Evolutionary conservation across 73 alveolate species (phyloP), one percentile per base, ranked within the genome.

Genomic region (Paramecium caudatum): DNA sequence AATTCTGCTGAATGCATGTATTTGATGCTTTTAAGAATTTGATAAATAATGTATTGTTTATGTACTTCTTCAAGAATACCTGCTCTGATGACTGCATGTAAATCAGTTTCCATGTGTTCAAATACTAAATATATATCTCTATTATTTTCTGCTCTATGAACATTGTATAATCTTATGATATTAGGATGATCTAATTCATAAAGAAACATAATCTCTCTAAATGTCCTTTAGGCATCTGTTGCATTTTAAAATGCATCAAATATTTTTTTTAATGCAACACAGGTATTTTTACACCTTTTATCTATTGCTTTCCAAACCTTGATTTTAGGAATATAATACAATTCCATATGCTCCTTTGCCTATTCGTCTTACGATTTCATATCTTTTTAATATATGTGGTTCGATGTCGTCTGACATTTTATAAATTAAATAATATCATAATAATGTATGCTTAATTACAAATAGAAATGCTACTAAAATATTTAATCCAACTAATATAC

Each of bases 331-430:
- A 50, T 84, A 49, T 85, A 30, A 15, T 74, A 74, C 93, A 17
- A 96, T 91, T 33, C 99, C 99, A 92, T 96, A 96, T 16, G 99
- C 98, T 3, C 99, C 99, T 82, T 94, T 88, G 0, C 99, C 99
- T 62, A 95, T 70, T 91, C 65, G 47, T 30, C 90, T 84, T 33
- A 91, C 70, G 25, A 91, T 84, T 45, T 91, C 95, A 48, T 91
- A 91, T 91, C 95, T 85, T 84, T 86, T 91, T 61, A 91, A 61
- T 63, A 90, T 82, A 37, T 90, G 94, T 7, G 92, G 91, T 90
- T 90, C 94, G 55, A 91, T 91, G 36, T 91, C 95, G 55, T 91
- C 95, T 32, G 90, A 48, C 95, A 91, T 91, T 55, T 30, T 91
- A 82, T 46, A 47, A 74, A n/a, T n/a, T n/a, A n/a, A 55, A 23